phyloP scores from a whole-genome alignment of 148 eudicot species.

The Dianthus caryophyllus region DNA sequence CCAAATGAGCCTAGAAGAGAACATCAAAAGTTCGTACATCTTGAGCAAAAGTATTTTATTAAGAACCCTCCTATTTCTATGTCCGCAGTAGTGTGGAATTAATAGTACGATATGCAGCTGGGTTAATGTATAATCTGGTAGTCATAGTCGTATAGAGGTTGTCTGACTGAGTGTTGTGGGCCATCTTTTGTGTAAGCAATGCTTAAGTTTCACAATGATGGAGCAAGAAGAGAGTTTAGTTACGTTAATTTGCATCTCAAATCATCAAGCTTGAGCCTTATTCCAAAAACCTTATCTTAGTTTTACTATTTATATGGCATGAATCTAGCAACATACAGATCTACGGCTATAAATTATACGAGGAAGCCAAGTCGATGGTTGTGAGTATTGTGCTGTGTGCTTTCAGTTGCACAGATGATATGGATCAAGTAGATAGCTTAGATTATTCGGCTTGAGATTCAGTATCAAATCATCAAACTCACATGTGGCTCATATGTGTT shows the following conservation, averaged over 20 bases:
- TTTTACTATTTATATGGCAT: not conserved
- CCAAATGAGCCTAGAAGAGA: not conserved
- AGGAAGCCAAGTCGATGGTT: not conserved
- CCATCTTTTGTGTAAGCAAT: not conserved
- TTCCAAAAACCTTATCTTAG: not conserved
- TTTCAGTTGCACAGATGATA: not conserved
- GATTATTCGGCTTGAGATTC: not conserved
- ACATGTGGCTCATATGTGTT: not conserved
- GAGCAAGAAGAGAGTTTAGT: not conserved
- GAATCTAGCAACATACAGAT: not conserved
- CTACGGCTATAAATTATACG: not conserved
- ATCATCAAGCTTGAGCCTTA: not conserved
- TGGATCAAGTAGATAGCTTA: not conserved
- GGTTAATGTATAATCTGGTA: not conserved
- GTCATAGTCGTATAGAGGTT: not conserved
- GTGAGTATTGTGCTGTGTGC: not conserved
- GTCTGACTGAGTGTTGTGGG: not conserved
- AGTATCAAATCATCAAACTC: not conserved
- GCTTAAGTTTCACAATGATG: not conserved
- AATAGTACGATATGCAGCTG: not conserved
- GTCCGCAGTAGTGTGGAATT: not conserved
- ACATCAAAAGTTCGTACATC: not conserved
- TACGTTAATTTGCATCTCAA: not conserved
- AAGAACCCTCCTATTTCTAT: not conserved
- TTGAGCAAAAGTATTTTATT: not conserved